Percentiles rank a stretch among this genome's conserved stretches.
Conservation (phyloP, 495 filamentous ascomycete genomes). For the Penicillium macrosclerotiorum region DNA sequence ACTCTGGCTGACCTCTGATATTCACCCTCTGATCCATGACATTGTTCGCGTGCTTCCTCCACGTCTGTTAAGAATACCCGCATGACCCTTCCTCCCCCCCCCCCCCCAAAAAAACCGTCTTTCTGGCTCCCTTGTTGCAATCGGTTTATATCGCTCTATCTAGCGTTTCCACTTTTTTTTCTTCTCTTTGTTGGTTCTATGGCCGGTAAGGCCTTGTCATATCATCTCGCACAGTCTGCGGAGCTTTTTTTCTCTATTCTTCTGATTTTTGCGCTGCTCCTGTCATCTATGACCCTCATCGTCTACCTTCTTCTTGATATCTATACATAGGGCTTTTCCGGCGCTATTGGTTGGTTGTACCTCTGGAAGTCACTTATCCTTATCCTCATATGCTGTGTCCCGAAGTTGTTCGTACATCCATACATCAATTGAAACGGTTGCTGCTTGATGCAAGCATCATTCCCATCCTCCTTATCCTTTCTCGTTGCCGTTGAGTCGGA, state of each 20-base stretch:
- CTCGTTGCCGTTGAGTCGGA: too few relatives aligned
- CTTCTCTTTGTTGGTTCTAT: not conserved
- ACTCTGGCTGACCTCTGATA: not conserved
- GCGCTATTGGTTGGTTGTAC: not conserved
- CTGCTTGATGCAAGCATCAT: too few relatives aligned
- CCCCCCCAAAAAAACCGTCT: not conserved
- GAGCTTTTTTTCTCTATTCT: not conserved
- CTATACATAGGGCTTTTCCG: not conserved
- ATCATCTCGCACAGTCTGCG: not conserved
- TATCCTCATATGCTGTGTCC: not conserved
- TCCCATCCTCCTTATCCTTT: too few relatives aligned
- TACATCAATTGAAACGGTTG: not conserved
- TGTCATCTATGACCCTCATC: not conserved
- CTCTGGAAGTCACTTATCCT: not conserved
- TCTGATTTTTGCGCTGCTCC: not conserved
- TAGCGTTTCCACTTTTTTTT: slow-evolving; percentile 4
- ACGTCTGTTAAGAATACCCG: not conserved
- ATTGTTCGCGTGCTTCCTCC: not conserved
- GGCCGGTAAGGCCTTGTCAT: not conserved
- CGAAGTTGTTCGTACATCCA: not conserved
- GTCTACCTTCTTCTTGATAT: too few relatives aligned
- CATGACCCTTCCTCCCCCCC: too few relatives aligned
- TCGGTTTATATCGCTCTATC: not conserved
- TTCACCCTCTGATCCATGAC: not conserved
- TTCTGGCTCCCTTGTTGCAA: not conserved